Conservation (phyloP, 176 grass and related monocot species). For the Chloris gayana region DNA sequence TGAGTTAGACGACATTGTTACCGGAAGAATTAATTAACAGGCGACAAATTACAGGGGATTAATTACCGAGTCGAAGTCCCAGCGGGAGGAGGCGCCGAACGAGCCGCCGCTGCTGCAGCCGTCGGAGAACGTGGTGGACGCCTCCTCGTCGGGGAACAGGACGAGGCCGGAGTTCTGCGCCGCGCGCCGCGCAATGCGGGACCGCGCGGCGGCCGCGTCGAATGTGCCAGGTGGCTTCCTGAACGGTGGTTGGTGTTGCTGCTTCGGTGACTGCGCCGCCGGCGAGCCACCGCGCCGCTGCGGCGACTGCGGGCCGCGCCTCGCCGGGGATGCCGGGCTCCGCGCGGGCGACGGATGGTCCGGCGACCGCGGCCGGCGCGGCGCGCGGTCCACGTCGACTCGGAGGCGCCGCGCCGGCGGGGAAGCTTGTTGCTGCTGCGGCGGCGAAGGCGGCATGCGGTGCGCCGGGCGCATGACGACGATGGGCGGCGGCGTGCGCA, state of each 20-base stretch:
- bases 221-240: conserved; percentile 12
- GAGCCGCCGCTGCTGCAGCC: conserved; percentile 57
- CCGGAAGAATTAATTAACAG: too few relatives aligned
- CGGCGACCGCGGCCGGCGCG: conserved; percentile 40
- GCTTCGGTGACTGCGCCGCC: conserved; percentile 42
- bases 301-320: conserved; percentile 39
- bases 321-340: conserved; percentile 57
- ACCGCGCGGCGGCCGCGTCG: conserved; percentile 31
- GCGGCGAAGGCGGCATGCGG: conserved; percentile 24
- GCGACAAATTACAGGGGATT: too few relatives aligned
- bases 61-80: conserved; percentile 61
- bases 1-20: background rate
- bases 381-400: conserved; percentile 1
- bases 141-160: conserved; percentile 51
- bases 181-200: conserved; percentile 42
- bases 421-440: background rate
- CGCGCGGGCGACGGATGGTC: conserved; percentile 13
- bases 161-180: background rate
- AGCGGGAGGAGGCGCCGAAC: conserved; percentile 42
- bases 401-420: background rate
- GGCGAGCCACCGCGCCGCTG: conserved; percentile 49
- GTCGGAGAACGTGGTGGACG: conserved; percentile 60
- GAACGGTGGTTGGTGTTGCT: conserved; percentile 32
- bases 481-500: conserved; percentile 45
- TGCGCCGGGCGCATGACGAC: conserved; percentile 64